Evolutionary conservation across 2,329 filamentous ascomycete species (phyloP).

Genomic region (Verticillium klebahnii): DNA sequence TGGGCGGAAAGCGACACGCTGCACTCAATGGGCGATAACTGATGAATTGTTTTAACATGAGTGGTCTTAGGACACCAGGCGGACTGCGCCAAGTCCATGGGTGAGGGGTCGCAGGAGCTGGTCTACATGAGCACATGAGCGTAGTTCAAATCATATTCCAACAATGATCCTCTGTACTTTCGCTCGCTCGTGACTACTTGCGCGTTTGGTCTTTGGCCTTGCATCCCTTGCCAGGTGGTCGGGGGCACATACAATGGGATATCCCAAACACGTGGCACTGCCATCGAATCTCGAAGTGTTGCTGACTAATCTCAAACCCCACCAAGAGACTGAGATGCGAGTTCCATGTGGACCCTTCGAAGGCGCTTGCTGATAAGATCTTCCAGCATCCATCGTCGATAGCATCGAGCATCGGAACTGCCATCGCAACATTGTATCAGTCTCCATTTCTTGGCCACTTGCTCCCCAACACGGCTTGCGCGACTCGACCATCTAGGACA

Average conservation of each 20-base stretch:
- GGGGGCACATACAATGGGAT: too few relatives aligned
- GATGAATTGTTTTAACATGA: not conserved
- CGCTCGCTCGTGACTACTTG: too few relatives aligned
- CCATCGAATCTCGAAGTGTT: not conserved
- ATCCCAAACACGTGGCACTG: not conserved
- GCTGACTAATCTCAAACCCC: too few relatives aligned
- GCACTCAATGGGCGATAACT: not conserved
- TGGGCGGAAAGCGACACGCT: not conserved
- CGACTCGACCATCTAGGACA: not conserved
- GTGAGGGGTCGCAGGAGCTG: not conserved
- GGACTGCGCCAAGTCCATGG: not conserved
- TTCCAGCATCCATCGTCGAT: not conserved
- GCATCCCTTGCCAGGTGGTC: too few relatives aligned
- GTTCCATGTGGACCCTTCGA: not conserved
- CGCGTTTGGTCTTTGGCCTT: too few relatives aligned
- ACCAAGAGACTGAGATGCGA: too few relatives aligned
- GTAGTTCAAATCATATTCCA: not conserved
- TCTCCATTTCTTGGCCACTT: not conserved
- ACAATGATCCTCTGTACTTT: not conserved
- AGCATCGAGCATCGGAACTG: not conserved
- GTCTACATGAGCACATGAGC: not conserved
- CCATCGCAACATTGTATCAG: not conserved
- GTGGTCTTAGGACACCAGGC: not conserved
- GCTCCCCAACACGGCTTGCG: not conserved
- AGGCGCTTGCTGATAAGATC: not conserved